Evolutionary conservation across 208 protist genomes (phyloP), one percentile per base, ranked within the genome.

Genomic region (Sergeia podlipaevii): DNA sequence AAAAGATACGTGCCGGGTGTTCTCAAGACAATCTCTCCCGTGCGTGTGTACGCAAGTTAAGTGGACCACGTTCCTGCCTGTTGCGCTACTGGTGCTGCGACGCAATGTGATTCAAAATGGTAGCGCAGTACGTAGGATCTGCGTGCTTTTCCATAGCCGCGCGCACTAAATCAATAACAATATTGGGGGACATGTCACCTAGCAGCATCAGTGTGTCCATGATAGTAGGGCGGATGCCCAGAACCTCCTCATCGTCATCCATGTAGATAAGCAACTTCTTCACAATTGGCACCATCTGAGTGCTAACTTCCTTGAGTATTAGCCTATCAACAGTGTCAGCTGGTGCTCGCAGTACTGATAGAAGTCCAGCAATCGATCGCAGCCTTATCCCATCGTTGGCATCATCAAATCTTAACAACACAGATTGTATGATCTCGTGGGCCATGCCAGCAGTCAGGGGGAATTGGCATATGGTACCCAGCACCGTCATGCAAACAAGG

Each of bases 211-310:
- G 44, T 8, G 64, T 60, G 33, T 69, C 39, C 2, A 52, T 54
- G 8, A 94, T 23, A 36, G 74, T 66, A 10, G 61, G 49, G 1
- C 72, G 71, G 34, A 89, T 65, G 13, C 77, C 83, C 2, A 81
- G 68, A 18, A 42, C 67, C 29, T 91, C 87, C 24, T 89, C 80
- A 20, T 71, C 60, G 70, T 95, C 87, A 64, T 95, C 87, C 10
- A 95, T 64, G 51, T 95, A 87, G 43, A 95, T 71, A 10, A 95
- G 71, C 39, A 87, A 41, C 68, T 90, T 88, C 56, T 86, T 85
- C 38, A 67, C 66, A 15, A 89, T 47, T 5, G 81, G 77, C 28
- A 82, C 78, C 28, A 84, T 57, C 65, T 91, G 81, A 18, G 74
- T n/a, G 30, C 61, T 43, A n/a, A 95, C 44, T 54, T 91, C 73